A percentile compares a stretch with the other conserved stretches of the same genome.
Evolutionary conservation across 2,329 filamentous ascomycete species (phyloP).

Genomic region (Penicillium sp.): DNA sequence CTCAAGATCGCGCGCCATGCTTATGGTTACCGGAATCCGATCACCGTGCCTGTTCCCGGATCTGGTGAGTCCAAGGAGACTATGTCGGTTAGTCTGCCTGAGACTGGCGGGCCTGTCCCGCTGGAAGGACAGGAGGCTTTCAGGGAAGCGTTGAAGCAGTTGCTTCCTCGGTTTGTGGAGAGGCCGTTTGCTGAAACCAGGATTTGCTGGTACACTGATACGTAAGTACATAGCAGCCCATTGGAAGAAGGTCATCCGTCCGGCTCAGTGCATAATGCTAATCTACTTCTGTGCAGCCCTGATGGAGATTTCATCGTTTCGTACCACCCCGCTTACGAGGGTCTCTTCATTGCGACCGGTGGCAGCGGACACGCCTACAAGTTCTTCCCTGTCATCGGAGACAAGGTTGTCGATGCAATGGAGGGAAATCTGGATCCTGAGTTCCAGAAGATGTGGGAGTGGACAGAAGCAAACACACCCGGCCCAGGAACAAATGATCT

Average conservation of each 20-base stretch:
- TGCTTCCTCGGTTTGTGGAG: constrained; percentile 64
- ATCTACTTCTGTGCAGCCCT: constrained; percentile 38
- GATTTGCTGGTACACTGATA: constrained; percentile 79
- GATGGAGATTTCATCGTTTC: constrained; percentile 73
- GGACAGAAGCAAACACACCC: constrained; percentile 30
- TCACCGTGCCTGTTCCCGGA: constrained; percentile 34
- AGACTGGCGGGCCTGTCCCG: constrained; percentile 43
- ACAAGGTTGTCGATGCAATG: constrained; percentile 54
- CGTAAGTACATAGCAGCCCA: constrained; percentile 43
- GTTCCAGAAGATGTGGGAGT: constrained; percentile 48
- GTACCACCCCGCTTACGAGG: constrained; percentile 64
- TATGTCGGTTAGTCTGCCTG: constrained; percentile 46
- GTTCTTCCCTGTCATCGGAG: constrained; percentile 58
- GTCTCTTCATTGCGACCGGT: constrained; percentile 56
- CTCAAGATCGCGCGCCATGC: constrained; percentile 73
- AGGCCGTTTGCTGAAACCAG: constrained; percentile 66
- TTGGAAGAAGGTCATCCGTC: neutral
- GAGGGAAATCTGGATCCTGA: constrained; percentile 49
- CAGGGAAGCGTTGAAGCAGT: constrained; percentile 62
- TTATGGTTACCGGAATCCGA: constrained; percentile 65
- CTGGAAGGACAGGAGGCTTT: constrained; percentile 65
- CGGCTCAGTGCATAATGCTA: neutral
- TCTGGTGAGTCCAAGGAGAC: constrained; percentile 19
- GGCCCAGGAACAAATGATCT: constrained; percentile 22
- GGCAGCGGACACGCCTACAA: constrained; percentile 60